Evolutionary conservation across 352 stramenopile genomes (phyloP).

Genomic region (Phytophthora sp.): DNA sequence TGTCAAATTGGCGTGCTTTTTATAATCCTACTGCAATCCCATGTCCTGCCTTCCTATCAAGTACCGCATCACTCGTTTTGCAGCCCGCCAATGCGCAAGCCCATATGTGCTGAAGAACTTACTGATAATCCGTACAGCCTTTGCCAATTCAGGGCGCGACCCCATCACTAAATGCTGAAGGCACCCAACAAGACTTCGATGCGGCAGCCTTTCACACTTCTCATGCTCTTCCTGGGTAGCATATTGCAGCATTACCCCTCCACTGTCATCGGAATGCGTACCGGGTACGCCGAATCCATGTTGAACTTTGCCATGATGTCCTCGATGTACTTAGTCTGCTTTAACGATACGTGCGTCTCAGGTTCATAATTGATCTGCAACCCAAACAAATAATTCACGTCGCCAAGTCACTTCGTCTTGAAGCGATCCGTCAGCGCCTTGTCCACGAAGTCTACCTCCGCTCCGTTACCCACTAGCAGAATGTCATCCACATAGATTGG

Average conservation of each 20-base stretch:
- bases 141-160: slow-evolving; percentile 4
- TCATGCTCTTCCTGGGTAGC: slow-evolving; percentile 8
- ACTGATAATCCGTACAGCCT: slow-evolving; percentile 2
- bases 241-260: slow-evolving; percentile 2
- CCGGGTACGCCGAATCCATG: slow-evolving; percentile 7
- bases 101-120: slow-evolving; percentile 15
- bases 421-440: no score
- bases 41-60: slow-evolving; percentile 9
- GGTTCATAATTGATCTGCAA: no score
- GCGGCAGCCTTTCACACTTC: background rate
- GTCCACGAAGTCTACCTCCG: no score
- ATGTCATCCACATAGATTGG: slow-evolving; percentile 14
- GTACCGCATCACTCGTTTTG: slow-evolving; percentile 13
- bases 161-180: slow-evolving; percentile 23
- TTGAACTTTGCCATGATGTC: slow-evolving; percentile 15
- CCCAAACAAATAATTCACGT: no score
- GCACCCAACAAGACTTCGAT: no score
- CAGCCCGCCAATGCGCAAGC: slow-evolving; percentile 7
- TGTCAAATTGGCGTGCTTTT: slow-evolving; percentile 1
- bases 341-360: slow-evolving; percentile 2
- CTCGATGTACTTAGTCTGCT: slow-evolving; percentile 21
- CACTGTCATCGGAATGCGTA: slow-evolving; percentile 11
- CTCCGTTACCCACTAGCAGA: slow-evolving; percentile 4
- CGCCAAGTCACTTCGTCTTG: no score
- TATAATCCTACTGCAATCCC: slow-evolving; percentile 10